Percentiles rank a stretch among this genome's conserved stretches.
Conservation (phyloP, 768 basidiomycete species). For the Clitopilus hobsonii region DNA sequence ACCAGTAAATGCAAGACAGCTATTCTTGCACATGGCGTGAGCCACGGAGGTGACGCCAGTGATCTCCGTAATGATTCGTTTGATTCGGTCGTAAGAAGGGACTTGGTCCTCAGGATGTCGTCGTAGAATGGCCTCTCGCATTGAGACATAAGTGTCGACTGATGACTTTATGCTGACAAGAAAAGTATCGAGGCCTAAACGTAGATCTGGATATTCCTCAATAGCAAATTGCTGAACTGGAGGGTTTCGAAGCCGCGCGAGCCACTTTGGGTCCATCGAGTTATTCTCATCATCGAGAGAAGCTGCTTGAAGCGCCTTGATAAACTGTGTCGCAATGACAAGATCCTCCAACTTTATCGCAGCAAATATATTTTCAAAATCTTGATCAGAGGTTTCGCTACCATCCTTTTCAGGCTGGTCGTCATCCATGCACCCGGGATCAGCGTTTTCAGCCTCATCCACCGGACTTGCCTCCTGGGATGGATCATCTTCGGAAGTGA, state of each 20-base stretch:
- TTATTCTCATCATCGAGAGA: conserved; percentile 10
- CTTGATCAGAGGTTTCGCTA: neutral
- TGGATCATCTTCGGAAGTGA: too few species aligned
- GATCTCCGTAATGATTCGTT: conserved; percentile 11
- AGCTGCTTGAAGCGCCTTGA: conserved; percentile 12
- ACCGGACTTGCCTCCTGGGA: too few species aligned
- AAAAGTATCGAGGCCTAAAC: conserved; percentile 19
- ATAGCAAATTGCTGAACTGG: conserved; percentile 9
- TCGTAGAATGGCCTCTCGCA: conserved; percentile 12
- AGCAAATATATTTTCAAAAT: conserved; percentile 7
- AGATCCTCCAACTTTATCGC: conserved; percentile 10
- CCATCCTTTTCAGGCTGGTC: neutral
- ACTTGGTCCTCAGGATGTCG: conserved; percentile 12
- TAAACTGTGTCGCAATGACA: conserved; percentile 9
- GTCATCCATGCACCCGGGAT: neutral
- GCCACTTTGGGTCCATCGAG: conserved; percentile 5
- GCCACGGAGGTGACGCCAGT: conserved; percentile 23
- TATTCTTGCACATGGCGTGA: conserved; percentile 31
- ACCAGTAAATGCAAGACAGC: conserved; percentile 30
- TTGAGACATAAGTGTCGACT: conserved; percentile 16
- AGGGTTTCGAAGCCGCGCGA: conserved; percentile 17
- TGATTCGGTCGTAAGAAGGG: conserved; percentile 11
- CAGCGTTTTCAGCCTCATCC: neutral
- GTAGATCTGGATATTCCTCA: conserved; percentile 11
- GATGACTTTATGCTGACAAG: conserved; percentile 15